phyloP scores from a whole-genome alignment of 2,329 filamentous ascomycete species.

The Clonostachys rhizophaga region DNA sequence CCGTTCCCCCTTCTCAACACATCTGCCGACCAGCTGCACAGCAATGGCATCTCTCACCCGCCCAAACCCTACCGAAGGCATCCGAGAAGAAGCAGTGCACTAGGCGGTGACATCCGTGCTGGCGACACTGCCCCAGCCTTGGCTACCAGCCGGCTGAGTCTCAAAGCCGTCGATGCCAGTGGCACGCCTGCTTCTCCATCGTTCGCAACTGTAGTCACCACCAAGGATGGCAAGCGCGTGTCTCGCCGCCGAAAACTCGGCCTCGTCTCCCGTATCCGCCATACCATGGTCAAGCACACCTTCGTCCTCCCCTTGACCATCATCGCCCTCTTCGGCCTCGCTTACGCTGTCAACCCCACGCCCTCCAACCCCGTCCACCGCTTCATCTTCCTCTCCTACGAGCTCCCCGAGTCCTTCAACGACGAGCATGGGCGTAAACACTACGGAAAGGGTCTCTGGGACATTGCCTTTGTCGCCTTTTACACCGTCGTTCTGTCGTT shows the following conservation, averaged over 20 bases:
- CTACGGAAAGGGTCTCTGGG: constrained; percentile 86
- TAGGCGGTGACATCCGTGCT: constrained; percentile 44
- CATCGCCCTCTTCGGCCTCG: constrained; percentile 54
- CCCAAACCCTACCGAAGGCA: constrained; percentile 37
- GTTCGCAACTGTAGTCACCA: not conserved
- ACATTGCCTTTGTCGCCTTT: constrained; percentile 83
- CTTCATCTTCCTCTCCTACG: constrained; percentile 90
- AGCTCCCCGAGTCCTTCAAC: constrained; percentile 41
- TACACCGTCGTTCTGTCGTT: constrained; percentile 89
- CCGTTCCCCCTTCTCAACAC: constrained; percentile 52
- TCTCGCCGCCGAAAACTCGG: constrained; percentile 53
- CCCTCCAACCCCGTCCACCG: constrained; percentile 73
- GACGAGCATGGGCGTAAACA: constrained; percentile 46
- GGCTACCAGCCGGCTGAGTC: constrained; percentile 45
- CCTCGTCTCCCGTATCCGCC: constrained; percentile 38
- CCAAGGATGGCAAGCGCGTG: constrained; percentile 27
- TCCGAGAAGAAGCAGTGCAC: constrained; percentile 44
- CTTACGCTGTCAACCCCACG: constrained; percentile 73
- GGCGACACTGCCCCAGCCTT: constrained; percentile 52
- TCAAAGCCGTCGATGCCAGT: constrained; percentile 11
- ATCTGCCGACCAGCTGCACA: constrained; percentile 42
- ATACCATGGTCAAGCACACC: constrained; percentile 56
- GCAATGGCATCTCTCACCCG: constrained; percentile 24
- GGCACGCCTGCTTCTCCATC: constrained; percentile 4
- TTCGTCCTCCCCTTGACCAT: constrained; percentile 65